Evolutionary conservation across 2,329 filamentous ascomycete genomes (phyloP).

Genomic region (Sporothrix globosa): DNA sequence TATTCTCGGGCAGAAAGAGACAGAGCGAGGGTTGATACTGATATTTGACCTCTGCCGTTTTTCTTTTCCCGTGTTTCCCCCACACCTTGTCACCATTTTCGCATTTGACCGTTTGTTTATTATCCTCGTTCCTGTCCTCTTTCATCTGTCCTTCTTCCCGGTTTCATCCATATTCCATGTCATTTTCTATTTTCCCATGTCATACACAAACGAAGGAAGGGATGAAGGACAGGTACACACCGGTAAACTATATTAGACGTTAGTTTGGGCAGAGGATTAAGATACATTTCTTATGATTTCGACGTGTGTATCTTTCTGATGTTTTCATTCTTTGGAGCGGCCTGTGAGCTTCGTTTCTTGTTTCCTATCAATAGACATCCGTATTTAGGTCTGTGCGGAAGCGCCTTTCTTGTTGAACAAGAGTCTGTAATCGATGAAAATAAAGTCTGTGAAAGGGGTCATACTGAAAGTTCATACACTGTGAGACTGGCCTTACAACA

Average conservation of each 20-base stretch:
- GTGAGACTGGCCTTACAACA: background rate
- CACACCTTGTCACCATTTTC: too few relatives aligned
- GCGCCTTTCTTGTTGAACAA: background rate
- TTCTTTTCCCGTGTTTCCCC: background rate
- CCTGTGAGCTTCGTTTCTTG: too few relatives aligned
- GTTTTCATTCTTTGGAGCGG: background rate
- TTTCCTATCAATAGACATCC: background rate
- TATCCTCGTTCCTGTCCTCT: background rate
- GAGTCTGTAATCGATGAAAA: background rate
- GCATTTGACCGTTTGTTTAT: background rate
- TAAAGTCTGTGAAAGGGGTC: background rate
- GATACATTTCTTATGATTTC: background rate
- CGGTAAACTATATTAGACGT: slow-evolving; percentile 21
- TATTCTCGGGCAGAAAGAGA: background rate
- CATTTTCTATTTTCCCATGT: slow-evolving; percentile 8
- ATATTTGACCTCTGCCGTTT: background rate
- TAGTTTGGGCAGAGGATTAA: slow-evolving; percentile 10
- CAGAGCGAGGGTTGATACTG: background rate
- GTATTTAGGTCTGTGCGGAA: background rate
- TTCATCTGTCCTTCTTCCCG: background rate
- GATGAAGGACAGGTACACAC: slow-evolving; percentile 11
- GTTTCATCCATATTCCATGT: slow-evolving; percentile 13
- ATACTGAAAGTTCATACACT: background rate
- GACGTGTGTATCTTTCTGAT: background rate
- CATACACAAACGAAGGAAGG: slow-evolving; percentile 24